phyloP scores from a whole-genome alignment of 495 filamentous ascomycete species.

The Rostrohypoxylon terebratum region DNA sequence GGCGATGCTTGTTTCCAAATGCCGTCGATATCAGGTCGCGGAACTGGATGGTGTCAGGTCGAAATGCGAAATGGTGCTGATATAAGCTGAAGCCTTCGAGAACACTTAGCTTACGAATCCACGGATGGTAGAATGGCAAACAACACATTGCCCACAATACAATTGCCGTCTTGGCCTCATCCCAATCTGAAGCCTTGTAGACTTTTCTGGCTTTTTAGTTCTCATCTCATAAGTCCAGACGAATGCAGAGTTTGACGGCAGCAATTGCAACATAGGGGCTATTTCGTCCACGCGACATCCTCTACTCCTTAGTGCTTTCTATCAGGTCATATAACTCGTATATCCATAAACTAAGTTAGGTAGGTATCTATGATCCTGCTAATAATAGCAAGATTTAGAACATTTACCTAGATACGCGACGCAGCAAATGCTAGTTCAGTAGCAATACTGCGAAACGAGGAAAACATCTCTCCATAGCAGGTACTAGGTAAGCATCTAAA shows the following conservation, averaged over 20 bases:
- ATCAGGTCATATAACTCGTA: neutral
- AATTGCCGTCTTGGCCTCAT: slow-evolving; percentile 18
- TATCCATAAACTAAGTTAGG: no score
- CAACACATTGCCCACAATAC: neutral
- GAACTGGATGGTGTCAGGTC: neutral
- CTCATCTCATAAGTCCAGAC: slow-evolving; percentile 3
- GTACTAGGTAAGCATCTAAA: neutral
- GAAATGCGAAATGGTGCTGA: neutral
- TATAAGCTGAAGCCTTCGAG: slow-evolving; percentile 17
- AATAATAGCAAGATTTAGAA: slow-evolving; percentile 20
- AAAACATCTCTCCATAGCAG: neutral
- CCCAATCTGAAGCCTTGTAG: neutral
- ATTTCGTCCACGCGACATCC: neutral
- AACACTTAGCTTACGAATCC: slow-evolving; percentile 19
- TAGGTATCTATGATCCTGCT: neutral
- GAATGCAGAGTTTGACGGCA: neutral
- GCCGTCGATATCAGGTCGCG: slow-evolving; percentile 1
- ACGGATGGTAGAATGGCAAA: neutral
- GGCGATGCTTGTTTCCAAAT: neutral
- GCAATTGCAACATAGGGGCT: neutral
- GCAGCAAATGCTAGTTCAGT: neutral
- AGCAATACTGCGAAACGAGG: slow-evolving; percentile 2
- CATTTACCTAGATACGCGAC: neutral
- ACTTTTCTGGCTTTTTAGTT: neutral
- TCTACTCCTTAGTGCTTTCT: neutral